phyloP scores from a whole-genome alignment of 352 stramenopile genomes.

The Phytophthora lateralis region DNA sequence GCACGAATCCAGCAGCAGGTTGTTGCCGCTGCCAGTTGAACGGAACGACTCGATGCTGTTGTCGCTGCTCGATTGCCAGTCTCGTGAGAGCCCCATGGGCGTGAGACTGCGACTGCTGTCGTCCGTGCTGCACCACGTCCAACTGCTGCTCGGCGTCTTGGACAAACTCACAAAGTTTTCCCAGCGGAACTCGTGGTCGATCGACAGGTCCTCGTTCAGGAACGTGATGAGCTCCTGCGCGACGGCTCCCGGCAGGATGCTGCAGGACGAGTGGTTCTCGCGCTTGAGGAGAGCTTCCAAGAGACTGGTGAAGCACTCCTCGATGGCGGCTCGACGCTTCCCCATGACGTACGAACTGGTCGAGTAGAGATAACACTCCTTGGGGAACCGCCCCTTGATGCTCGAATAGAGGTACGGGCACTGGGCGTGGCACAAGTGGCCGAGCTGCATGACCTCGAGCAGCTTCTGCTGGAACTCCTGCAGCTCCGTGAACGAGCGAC shows the following conservation, averaged over 20 bases:
- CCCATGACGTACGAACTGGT: slow-evolving; percentile 46
- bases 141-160: slow-evolving; percentile 53
- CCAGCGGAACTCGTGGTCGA: slow-evolving; percentile 60
- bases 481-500: slow-evolving; percentile 59
- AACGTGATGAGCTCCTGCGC: slow-evolving; percentile 68
- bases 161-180: slow-evolving; percentile 46
- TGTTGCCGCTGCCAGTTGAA: slow-evolving; percentile 42
- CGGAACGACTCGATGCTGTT: slow-evolving; percentile 39
- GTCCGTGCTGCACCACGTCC: slow-evolving; percentile 26
- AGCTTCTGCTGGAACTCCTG: slow-evolving; percentile 39
- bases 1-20: slow-evolving; percentile 23
- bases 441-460: slow-evolving; percentile 51
- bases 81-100: slow-evolving; percentile 10
- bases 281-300: slow-evolving; percentile 46
- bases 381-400: slow-evolving; percentile 65
- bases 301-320: slow-evolving; percentile 43
- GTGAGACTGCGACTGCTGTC: slow-evolving; percentile 31
- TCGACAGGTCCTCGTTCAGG: slow-evolving; percentile 66
- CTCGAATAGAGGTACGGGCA: slow-evolving; percentile 75
- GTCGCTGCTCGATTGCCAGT: slow-evolving; percentile 31
- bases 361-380: slow-evolving; percentile 50
- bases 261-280: slow-evolving; percentile 49
- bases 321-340: slow-evolving; percentile 39
- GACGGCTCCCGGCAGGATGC: slow-evolving; percentile 48
- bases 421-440: slow-evolving; percentile 52